Evolutionary conservation across 306 rosid genomes (phyloP), one percentile per base, ranked within the genome.

Genomic region (Alnus glutinosa): DNA sequence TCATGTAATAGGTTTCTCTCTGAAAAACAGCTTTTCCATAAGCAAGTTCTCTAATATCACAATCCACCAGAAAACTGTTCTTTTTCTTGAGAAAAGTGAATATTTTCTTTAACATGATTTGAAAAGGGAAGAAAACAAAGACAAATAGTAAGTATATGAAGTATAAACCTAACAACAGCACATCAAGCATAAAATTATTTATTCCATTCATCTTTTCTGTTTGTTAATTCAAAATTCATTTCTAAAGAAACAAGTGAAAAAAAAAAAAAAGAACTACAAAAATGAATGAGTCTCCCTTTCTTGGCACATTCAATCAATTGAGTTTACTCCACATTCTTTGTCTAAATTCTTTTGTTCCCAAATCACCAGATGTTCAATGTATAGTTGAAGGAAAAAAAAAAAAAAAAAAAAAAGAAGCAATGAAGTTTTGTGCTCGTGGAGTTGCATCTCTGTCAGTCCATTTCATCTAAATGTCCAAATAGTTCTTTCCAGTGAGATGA

Each of bases 391-490:
- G 0, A 23, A 23, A 23, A 23, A 23, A 23, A 23, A 23, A 23
- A 23, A 23, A 23, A 23, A 37, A 58, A 55, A 1, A 44, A 55
- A 55, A 18, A n/a, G n/a, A 9, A n/a, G 1, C 15, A 32, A 44
- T 15, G 5, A 50, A 47, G 15, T 62, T 32, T 23, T 34, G 28
- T 34, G 71, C 71, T 37, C 14, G 13, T 8, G 13, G 63, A 57
- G 19, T 67, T 39, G 30, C 50, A 73, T 54, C 28, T 48, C 36
- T 36, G 19, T 82, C 76, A 83, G 71, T 93, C 87, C 69, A 70
- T 78, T 71, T 92, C 93, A 37, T 92, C 93, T 79, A 94, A 79
- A 88, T 90, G 93, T 75, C 91, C 94, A 64, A 76, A 92, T 11
- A 74, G 62, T 58, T 77, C 44, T 55, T 82, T 76, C 98, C 96